Conservation (phyloP, 1,139 yeast genomes). For the Hanseniaspora sp. region DNA sequence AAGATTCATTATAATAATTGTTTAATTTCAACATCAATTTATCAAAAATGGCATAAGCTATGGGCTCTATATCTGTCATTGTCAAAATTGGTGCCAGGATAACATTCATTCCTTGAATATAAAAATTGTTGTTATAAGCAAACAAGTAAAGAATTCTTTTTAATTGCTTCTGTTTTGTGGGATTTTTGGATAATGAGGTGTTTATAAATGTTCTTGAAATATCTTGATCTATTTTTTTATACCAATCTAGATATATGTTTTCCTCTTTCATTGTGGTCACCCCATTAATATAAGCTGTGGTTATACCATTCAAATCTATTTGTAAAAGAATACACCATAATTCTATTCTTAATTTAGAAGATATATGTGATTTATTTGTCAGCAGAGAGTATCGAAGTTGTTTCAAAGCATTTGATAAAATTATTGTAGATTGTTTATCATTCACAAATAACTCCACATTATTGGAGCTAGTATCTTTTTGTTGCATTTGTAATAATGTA, state of each 20-base stretch:
- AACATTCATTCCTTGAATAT: slow-evolving; percentile 89
- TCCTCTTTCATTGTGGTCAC: slow-evolving; percentile 5
- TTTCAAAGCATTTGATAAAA: slow-evolving; percentile 12
- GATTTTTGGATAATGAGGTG: slow-evolving; percentile 1
- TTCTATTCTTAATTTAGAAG: neutral
- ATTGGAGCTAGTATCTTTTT: too few relatives aligned
- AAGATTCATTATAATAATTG: slow-evolving; percentile 61
- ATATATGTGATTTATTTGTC: neutral
- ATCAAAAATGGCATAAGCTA: slow-evolving; percentile 60
- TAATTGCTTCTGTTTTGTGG: neutral
- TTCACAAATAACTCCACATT: slow-evolving; percentile 1
- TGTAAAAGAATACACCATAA: slow-evolving; percentile 11
- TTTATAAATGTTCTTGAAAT: slow-evolving; percentile 9
- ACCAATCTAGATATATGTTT: neutral
- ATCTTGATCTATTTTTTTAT: slow-evolving; percentile 10
- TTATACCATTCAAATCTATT: neutral
- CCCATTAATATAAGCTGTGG: slow-evolving; percentile 4
- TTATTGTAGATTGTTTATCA: slow-evolving; percentile 10
- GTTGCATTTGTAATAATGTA: neutral
- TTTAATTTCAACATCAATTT: slow-evolving; percentile 42
- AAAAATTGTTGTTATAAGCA: slow-evolving; percentile 25
- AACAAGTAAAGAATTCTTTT: slow-evolving; percentile 11
- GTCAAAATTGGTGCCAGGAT: slow-evolving; percentile 75
- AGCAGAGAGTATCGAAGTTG: slow-evolving; percentile 10
- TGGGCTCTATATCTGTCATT: slow-evolving; percentile 62